phyloP scores from a whole-genome alignment of 2,329 filamentous ascomycete species.

The Neofusicoccum parvum region DNA sequence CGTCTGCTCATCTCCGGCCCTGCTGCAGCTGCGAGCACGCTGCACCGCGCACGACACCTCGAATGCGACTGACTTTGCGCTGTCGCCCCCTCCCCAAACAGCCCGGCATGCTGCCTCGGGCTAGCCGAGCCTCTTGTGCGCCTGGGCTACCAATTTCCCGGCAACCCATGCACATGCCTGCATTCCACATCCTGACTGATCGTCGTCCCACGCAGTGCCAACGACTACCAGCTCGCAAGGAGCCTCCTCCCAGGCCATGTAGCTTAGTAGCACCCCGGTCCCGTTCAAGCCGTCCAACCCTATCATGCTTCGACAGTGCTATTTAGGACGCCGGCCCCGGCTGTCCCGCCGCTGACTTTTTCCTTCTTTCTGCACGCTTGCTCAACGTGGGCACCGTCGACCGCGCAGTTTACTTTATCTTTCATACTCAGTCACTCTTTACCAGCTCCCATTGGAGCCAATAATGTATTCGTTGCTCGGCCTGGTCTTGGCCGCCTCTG shows the following conservation, averaged over 20 bases:
- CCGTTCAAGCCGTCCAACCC: not conserved
- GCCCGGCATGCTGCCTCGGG: not conserved
- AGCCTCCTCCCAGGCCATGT: not conserved
- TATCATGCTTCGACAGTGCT: not conserved
- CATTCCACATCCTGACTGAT: slow-evolving; percentile 7
- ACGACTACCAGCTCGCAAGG: not conserved
- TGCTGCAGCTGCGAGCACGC: not conserved
- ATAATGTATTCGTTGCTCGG: slow-evolving; percentile 6
- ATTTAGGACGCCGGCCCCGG: not conserved
- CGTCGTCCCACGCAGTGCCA: not conserved
- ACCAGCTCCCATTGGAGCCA: not conserved
- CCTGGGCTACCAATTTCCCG: not conserved
- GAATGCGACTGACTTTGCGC: not conserved
- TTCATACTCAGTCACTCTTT: not conserved
- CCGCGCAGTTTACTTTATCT: not conserved
- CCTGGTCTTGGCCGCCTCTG: slow-evolving; percentile 7
- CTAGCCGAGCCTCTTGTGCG: not conserved
- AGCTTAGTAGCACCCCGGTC: not conserved
- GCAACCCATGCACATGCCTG: not conserved
- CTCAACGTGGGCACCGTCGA: not conserved
- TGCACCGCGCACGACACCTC: not conserved
- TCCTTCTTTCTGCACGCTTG: not conserved
- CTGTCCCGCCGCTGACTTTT: not conserved
- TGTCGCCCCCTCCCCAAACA: not conserved
- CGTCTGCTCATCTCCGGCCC: not conserved